A percentile compares a stretch with the other conserved stretches of the same genome.
phyloP scores from a whole-genome alignment of 1,284 basidiomycete genomes.

The Malassezia vespertilionis region DNA sequence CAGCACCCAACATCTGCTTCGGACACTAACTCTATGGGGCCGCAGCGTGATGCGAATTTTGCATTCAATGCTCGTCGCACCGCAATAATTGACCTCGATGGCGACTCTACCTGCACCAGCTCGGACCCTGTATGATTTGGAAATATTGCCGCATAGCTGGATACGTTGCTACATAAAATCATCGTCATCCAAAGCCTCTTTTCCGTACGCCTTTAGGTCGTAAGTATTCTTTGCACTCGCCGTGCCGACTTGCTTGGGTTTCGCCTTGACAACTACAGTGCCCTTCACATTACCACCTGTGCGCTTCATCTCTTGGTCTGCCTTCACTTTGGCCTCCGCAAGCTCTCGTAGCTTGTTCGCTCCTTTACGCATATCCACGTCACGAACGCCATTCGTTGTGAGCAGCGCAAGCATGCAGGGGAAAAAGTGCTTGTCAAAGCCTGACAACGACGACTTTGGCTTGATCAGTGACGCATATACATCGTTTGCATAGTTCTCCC shows the following conservation, averaged over 20 bases:
- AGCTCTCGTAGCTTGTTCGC: slow-evolving; percentile 33
- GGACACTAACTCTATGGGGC: no score
- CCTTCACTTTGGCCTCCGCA: slow-evolving; percentile 38
- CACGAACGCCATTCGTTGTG: slow-evolving; percentile 23
- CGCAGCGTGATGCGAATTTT: no score
- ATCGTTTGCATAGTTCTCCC: slow-evolving; percentile 27
- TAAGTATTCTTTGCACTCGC: slow-evolving; percentile 36
- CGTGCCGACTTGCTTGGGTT: slow-evolving; percentile 41
- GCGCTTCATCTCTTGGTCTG: slow-evolving; percentile 40
- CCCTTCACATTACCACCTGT: slow-evolving; percentile 22
- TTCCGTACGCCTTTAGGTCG: slow-evolving; percentile 38
- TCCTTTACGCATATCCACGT: slow-evolving; percentile 38
- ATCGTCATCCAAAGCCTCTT: slow-evolving; percentile 44
- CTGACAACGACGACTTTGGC: slow-evolving; percentile 27
- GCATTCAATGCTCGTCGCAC: no score
- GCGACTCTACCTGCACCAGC: neutral
- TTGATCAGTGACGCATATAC: slow-evolving; percentile 32
- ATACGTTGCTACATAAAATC: slow-evolving; percentile 40
- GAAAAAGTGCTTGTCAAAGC: slow-evolving; percentile 42
- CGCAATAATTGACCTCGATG: no score
- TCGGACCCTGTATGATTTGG: no score
- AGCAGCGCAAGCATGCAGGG: slow-evolving; percentile 27
- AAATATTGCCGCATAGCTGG: slow-evolving; percentile 3
- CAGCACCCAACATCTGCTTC: no score
- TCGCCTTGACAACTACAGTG: slow-evolving; percentile 11